Conservation (phyloP, 2,329 filamentous ascomycete species). For the Sclerotinia subarctica region DNA sequence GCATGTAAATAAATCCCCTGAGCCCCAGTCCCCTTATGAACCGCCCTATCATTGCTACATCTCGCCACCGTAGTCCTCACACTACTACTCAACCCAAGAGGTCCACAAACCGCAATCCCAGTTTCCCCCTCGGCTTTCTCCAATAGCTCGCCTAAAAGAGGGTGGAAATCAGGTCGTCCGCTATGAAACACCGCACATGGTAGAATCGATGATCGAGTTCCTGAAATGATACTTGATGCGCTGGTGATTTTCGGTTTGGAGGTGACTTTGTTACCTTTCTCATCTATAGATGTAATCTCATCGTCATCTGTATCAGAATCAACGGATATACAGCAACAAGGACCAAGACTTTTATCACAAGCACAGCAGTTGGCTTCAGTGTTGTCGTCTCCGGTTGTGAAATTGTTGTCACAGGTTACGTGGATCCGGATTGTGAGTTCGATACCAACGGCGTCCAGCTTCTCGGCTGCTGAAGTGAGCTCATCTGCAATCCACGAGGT, state of each 20-base stretch:
- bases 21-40: conserved; percentile 62
- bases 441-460: conserved; percentile 47
- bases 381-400: conserved; percentile 23
- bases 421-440: conserved; percentile 52
- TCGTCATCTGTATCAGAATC: conserved; percentile 4
- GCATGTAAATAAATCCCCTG: conserved; percentile 60
- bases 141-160: conserved; percentile 51
- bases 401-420: conserved; percentile 44
- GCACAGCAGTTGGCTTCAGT: conserved; percentile 22
- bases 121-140: conserved; percentile 59
- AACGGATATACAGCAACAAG: conserved; percentile 27
- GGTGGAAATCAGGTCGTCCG: conserved; percentile 50
- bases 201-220: conserved; percentile 34
- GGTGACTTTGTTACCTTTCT: conserved; percentile 18
- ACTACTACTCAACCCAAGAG: conserved; percentile 50
- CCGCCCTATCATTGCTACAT: conserved; percentile 57
- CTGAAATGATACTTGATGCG: conserved; percentile 27
- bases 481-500: conserved; percentile 44
- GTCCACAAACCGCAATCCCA: conserved; percentile 60
- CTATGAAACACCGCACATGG: conserved; percentile 16
- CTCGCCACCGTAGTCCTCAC: conserved; percentile 54
- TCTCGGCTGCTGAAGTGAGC: conserved; percentile 33
- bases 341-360: conserved; percentile 27
- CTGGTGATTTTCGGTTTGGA: conserved; percentile 13
- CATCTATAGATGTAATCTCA: not conserved